A percentile compares a stretch with the other conserved stretches of the same genome.
Conservation (phyloP, 2,329 filamentous ascomycete species). For the Paecilomyces niveus region DNA sequence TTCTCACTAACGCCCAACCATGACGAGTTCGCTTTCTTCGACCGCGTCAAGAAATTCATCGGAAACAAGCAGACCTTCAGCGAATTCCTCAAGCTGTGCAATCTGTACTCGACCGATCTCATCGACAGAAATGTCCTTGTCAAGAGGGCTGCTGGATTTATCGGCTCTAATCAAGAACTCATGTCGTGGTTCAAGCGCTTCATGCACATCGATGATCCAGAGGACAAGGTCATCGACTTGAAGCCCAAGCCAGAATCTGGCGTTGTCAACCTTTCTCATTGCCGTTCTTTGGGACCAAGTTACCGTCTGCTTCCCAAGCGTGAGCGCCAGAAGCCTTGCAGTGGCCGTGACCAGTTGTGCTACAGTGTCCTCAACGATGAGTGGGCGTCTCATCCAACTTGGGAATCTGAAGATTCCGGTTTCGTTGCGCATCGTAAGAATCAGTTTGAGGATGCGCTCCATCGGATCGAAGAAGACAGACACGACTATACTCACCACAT, state of each 20-base stretch:
- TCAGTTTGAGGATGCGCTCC: slow-evolving; percentile 83
- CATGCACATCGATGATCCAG: slow-evolving; percentile 63
- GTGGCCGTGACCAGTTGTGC: slow-evolving; percentile 90
- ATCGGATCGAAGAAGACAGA: slow-evolving; percentile 94
- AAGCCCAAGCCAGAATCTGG: slow-evolving; percentile 64
- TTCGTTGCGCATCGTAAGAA: slow-evolving; percentile 99
- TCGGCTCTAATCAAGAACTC: slow-evolving; percentile 82
- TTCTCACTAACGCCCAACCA: slow-evolving; percentile 65
- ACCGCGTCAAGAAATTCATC: slow-evolving; percentile 92
- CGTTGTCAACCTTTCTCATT: slow-evolving; percentile 89
- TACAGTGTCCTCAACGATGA: slow-evolving; percentile 91
- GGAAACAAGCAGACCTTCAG: slow-evolving; percentile 87
- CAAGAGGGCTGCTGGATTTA: slow-evolving; percentile 75
- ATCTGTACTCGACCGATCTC: slow-evolving; percentile 86
- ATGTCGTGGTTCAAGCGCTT: slow-evolving; percentile 82
- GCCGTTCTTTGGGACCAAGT: slow-evolving; percentile 88
- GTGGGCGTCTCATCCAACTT: slow-evolving; percentile 97
- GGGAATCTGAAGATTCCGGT: slow-evolving; percentile 95
- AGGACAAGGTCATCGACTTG: slow-evolving; percentile 73
- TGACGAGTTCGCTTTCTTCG: slow-evolving; percentile 90
- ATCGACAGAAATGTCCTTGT: slow-evolving; percentile 80
- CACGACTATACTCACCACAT: slow-evolving; percentile 99
- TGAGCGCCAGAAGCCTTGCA: slow-evolving; percentile 85
- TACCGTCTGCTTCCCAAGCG: slow-evolving; percentile 87
- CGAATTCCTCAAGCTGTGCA: slow-evolving; percentile 95